These are phyloP conservation scores for Sambucus nigra DNA, from an alignment of 129 eudicot species.

Conservation along the genomic window DNA sequence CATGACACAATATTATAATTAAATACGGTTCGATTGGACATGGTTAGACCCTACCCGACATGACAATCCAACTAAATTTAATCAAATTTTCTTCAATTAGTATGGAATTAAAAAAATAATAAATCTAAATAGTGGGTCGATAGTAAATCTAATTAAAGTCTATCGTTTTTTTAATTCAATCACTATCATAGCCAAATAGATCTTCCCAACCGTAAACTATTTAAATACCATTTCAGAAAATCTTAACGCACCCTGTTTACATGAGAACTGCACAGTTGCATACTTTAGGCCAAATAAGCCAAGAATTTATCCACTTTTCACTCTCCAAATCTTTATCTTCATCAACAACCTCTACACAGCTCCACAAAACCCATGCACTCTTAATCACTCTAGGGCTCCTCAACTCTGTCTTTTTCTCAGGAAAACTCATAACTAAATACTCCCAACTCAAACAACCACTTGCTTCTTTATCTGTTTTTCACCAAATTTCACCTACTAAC, in stretches of 20 bases:
- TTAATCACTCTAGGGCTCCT: slow-evolving; percentile 36
- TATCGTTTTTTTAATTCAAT: too few species aligned
- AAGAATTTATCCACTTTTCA: slow-evolving; percentile 16
- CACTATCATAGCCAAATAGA: too few species aligned
- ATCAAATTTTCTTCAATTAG: too few species aligned
- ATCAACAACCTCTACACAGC: slow-evolving; percentile 20
- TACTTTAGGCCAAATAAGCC: slow-evolving; percentile 13
- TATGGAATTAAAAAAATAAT: too few species aligned
- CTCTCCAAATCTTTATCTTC: slow-evolving; percentile 31
- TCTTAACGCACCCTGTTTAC: not conserved
- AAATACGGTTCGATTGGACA: too few species aligned
- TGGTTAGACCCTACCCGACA: too few species aligned
- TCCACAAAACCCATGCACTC: slow-evolving; percentile 41
- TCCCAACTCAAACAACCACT: slow-evolving; percentile 38
- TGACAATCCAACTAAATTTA: too few species aligned
- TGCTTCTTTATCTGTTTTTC: slow-evolving; percentile 31
- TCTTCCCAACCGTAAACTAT: too few species aligned
- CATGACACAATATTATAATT: too few species aligned
- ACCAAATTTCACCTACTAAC: slow-evolving; percentile 16
- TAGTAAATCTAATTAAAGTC: too few species aligned
- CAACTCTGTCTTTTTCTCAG: slow-evolving; percentile 34
- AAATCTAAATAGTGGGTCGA: too few species aligned
- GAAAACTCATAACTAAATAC: slow-evolving; percentile 52
- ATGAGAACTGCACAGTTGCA: slow-evolving; percentile 28
- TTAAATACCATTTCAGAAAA: too few species aligned